Evolutionary conservation across 768 basidiomycete species (phyloP).

Genomic region (Hydnomerulius pinastri): DNA sequence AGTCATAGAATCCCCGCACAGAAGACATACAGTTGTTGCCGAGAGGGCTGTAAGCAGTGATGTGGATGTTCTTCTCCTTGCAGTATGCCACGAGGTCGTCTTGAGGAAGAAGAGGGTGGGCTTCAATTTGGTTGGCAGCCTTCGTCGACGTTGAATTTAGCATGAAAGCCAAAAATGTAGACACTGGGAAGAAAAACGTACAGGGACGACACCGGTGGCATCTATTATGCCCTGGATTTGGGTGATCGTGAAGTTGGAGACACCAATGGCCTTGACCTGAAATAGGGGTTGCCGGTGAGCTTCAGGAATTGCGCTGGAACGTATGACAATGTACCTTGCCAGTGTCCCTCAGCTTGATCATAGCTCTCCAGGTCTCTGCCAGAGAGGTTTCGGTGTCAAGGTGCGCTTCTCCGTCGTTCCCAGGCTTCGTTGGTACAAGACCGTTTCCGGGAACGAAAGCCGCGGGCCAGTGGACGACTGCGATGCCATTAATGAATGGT

Average conservation of each 20-base stretch:
- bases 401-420: conserved; percentile 45
- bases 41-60: conserved; percentile 74
- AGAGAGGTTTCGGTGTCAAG: conserved; percentile 61
- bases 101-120: conserved; percentile 79
- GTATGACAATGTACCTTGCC: conserved; percentile 51
- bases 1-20: neutral
- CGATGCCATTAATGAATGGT: neutral
- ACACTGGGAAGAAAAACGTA: conserved; percentile 30
- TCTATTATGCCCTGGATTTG: conserved; percentile 67
- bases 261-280: conserved; percentile 71
- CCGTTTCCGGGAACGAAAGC: conserved; percentile 61
- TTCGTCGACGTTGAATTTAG: conserved; percentile 20
- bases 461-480: conserved; percentile 82
- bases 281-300: conserved; percentile 2
- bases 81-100: conserved; percentile 71
- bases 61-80: conserved; percentile 67
- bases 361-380: conserved; percentile 83
- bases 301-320: neutral
- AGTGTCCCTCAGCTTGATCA: conserved; percentile 68
- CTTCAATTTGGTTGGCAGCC: conserved; percentile 80
- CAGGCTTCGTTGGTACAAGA: conserved; percentile 53
- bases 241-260: conserved; percentile 77
- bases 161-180: neutral
- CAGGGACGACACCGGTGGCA: conserved; percentile 74
- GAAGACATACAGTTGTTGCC: conserved; percentile 72